Base-by-base conservation (phyloP, 2,329 filamentous ascomycete genomes). In the Fusarium floridanum region DNA sequence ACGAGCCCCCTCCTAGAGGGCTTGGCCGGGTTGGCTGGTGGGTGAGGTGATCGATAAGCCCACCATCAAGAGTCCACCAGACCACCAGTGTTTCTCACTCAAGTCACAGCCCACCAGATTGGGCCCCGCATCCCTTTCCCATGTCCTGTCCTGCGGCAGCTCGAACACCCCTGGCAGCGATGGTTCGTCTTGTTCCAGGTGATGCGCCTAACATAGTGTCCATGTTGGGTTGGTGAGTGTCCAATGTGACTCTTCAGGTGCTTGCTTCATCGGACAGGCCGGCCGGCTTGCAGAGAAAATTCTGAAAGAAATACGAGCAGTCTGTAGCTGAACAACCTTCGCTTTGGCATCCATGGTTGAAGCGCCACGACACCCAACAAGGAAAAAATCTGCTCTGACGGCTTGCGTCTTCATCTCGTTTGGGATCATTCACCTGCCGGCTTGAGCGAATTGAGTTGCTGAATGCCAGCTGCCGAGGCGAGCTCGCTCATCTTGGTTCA, bases 41-140 rank as follows among this genome's bases (percentile, higher is more conserved):
- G 75, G 77, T 78, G 77, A 78, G 73, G 70, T 76, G 77, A 78
- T 78, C 66, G 55, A 50, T 74, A 67, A 78, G 73, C 68, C 76
- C 72, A 79, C 74, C 68, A 78, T 70, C 64, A 78, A 65, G 45
- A 70, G 55, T 37, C 67, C 76, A 71, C 56, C 69, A 65, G 72
- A 75, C 64, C 69, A 59, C 62, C 45, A 73, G 53, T 71, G 62
- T 68, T 66, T 70, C 64, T 64, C 67, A 16, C 39, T 24, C 39
- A 39, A 60, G 24, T 43, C 61, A 61, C 66, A 70, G 68, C 67
- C 73, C 63, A 61, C 60, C 64, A 68, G 61, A 53, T 59, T 32
- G 57, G 67, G 59, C 34, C 64, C 45, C 39, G 43, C 72, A 75
- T 36, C 37, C 64, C 20, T 34, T 34, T 34, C 32, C 32, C 32